Base-by-base conservation (phyloP, 75 land plant genomes). In the Cunninghamia lanceolata region DNA sequence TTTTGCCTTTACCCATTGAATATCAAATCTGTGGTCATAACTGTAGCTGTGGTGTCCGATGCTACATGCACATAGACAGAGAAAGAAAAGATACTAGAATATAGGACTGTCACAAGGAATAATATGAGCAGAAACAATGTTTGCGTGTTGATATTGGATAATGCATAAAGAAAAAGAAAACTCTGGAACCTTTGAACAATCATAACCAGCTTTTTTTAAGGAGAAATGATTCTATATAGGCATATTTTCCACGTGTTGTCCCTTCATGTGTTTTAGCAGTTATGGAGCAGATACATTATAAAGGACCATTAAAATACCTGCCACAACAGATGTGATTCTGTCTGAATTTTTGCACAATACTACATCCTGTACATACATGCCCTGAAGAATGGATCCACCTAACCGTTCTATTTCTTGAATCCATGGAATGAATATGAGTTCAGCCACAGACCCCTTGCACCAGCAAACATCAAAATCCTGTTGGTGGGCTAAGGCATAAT, bases 381-480 rank as follows among this genome's bases (percentile, higher is more conserved):
- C 86, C 42, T 84, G 87, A 38, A 90, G 87, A 40, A 90, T 66
- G 16, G 56, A 86, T 45, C 89, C 89, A n/a, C 91, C 91, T 82
- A 76, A 83, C n/a, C 36, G 78, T 52, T 88, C 66, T 43, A 90
- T 90, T 34, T 30, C 84, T 71, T 85, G 83, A 73, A 90, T 70
- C 91, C 91, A 90, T 17, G 91, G 91, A 66, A 80, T 84, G 25
- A 90, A 90, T 21, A 90, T 90, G 66, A 80, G 82, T 71, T 90
- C 91, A 46, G 87, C 86, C 3, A 90, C 80, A 32, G 91, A 76
- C 50, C 91, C 91, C 71, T 90, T 90, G 74, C 91, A 90, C 91
- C 91, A 90, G 75, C 91, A 82, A 35, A 90, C 91, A 84, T 90
- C 91, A 88, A 90, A 88, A 82, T 90, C 91, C 43, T 85, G 90